These are phyloP conservation scores for Grigorovia yakushimaensis DNA, from an alignment of 805 yeast species.

Conservation along the genomic window DNA sequence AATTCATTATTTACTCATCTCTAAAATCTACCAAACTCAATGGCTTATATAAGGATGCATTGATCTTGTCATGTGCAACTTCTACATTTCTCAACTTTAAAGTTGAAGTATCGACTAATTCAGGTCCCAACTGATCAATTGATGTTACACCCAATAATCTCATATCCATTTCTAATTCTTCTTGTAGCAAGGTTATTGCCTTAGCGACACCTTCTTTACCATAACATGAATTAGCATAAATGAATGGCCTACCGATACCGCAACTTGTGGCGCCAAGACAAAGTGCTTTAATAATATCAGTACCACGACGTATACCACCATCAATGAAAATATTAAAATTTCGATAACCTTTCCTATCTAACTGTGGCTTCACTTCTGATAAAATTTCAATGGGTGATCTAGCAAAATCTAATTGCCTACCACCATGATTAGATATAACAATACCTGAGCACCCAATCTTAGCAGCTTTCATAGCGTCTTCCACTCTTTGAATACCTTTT, in stretches of 20 bases:
- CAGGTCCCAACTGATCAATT: slow-evolving; percentile 49
- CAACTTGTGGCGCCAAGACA: slow-evolving; percentile 65
- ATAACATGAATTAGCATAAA: slow-evolving; percentile 53
- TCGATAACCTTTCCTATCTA: slow-evolving; percentile 36
- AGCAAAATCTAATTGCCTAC: slow-evolving; percentile 76
- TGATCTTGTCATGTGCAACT: slow-evolving; percentile 49
- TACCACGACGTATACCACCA: slow-evolving; percentile 63
- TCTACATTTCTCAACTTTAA: slow-evolving; percentile 33
- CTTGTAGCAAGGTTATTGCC: slow-evolving; percentile 52
- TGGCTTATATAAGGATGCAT: slow-evolving; percentile 45
- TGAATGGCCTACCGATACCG: slow-evolving; percentile 58
- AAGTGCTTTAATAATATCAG: slow-evolving; percentile 55
- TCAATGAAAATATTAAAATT: slow-evolving; percentile 52
- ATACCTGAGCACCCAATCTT: slow-evolving; percentile 67
- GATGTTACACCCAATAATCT: slow-evolving; percentile 63
- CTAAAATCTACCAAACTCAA: slow-evolving; percentile 44
- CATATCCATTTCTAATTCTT: slow-evolving; percentile 71
- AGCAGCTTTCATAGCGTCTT: slow-evolving; percentile 66
- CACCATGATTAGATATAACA: slow-evolving; percentile 85
- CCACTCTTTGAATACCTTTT: slow-evolving; percentile 79
- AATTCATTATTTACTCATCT: slow-evolving; percentile 6
- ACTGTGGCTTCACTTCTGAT: slow-evolving; percentile 54
- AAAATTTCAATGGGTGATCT: slow-evolving; percentile 69
- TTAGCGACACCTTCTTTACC: slow-evolving; percentile 57
- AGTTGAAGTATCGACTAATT: slow-evolving; percentile 48